Evolutionary conservation across 495 filamentous ascomycete genomes (phyloP), one percentile per base, ranked within the genome.

Genomic region (Neurospora cerealis): DNA sequence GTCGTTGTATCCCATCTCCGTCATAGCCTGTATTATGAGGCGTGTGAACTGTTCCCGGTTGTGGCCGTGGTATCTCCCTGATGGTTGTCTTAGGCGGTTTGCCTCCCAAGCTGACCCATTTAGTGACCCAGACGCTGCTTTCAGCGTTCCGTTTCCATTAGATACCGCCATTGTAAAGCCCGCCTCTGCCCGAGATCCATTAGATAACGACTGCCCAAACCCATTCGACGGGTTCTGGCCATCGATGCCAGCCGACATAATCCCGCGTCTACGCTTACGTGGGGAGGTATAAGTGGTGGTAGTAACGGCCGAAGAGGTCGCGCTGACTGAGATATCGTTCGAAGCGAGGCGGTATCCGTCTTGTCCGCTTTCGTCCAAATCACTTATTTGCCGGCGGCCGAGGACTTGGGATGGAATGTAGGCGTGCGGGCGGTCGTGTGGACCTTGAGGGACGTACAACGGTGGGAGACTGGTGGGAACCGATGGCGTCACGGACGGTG

Each of bases 1-100:
- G 7, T 82, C 85, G 72, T 89, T 84, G 80, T 98, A 98, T 3
- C 95, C 96, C 81, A 98, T 82, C 80, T 98, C 96, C 32, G 88
- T 85, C 69, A 99, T 83, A 41, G 93, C 92, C 81, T 99, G 96
- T 77, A 98, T 96, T 75, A 98, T 81, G 71, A 99, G 92, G 70
- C 96, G 87, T 8, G 96, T 96, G 13, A 98, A 91, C 83, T 99
- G 95, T 84, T 96, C 95, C 78, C 94, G 90, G 80, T 95, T 91
- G 79, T 99, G 95, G 28, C 93, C 94, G 75, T 89, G 91, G 74
- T 87, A 89, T 0, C 75, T 79, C 13, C 77, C 74, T 9, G 77
- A 72, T 32, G 36, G 62, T 28, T 4, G 1, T 71, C 78, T 41
- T 66, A 70, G 62, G 77, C 80, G 19, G 72, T 70, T 42, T 41